Evolutionary conservation across 2,329 filamentous ascomycete genomes (phyloP).

Genomic region (Massarina eburnea): DNA sequence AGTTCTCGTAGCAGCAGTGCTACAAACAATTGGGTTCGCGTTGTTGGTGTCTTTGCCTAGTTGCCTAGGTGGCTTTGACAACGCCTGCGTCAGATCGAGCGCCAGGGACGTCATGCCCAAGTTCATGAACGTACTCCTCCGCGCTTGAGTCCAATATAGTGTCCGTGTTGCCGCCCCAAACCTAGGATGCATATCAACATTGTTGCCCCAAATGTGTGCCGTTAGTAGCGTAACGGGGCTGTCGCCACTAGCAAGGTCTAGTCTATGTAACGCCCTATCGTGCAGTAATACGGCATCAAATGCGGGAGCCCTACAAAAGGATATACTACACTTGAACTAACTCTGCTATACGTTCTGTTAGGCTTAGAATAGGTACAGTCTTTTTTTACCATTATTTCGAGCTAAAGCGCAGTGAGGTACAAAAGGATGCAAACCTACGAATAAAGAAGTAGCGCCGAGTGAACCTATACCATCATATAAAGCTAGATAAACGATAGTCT

Average conservation of each 20-base stretch:
- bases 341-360: constrained; percentile 5
- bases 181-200: too few species aligned
- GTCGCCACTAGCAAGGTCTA: too few species aligned
- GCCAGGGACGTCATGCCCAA: constrained; percentile 1
- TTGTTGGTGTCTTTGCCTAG: constrained; percentile 6
- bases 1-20: not conserved
- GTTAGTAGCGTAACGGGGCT: too few species aligned
- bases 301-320: too few species aligned
- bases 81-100: not conserved
- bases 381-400: constrained; percentile 11
- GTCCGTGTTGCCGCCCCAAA: too few species aligned
- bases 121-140: constrained; percentile 1
- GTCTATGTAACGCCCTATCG: too few species aligned
- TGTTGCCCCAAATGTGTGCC: too few species aligned
- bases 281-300: too few species aligned
- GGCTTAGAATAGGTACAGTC: constrained; percentile 6
- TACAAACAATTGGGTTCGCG: constrained; percentile 12
- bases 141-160: too few species aligned
- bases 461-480: constrained; percentile 7
- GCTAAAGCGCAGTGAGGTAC: constrained; percentile 7
- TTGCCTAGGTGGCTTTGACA: not conserved
- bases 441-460: constrained; percentile 4
- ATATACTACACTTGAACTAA: not conserved
- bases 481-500: constrained; percentile 6
- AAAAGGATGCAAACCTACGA: constrained; percentile 5